Evolutionary conservation across 225 moss, liverwort and hornwort genomes (phyloP), one percentile per base, ranked within the genome.

Genomic region (Bryoerythrophyllum caledonicum): DNA sequence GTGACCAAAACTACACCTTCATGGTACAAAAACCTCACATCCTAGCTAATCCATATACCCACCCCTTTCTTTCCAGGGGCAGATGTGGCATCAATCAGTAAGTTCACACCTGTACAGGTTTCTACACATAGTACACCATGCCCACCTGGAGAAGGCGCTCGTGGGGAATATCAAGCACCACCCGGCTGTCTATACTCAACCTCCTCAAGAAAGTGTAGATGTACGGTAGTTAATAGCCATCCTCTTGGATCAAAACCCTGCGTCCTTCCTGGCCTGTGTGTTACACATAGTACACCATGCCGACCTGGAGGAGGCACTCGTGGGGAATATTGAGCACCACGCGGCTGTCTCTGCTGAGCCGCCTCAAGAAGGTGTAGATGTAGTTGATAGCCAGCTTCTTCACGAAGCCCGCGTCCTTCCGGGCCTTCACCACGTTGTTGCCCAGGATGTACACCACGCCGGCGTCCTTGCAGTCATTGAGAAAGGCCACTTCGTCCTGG

Each of bases 281-380:
- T 83, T 38, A 94, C 27, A 97, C 97, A 68, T 90, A 91, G 26
- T 93, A 97, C 72, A 97, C 85, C 97, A 94, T 94, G 58, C 97
- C 94, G 8, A 97, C 97, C 75, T 94, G 97, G 59, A 97, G 86
- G 63, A 93, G 87, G 69, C 94, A 91, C 67, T 97, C 97, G 16
- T 94, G 97, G 0, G 94, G 97, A 68, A 97, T 89, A 41, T 88
- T 90, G 43, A 91, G 84, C 26, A 87, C 78, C 25, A 86, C 91
- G 2, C 81, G 78, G 20, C 91, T 93, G 26, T 90, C 93, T 76
- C 97, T 73, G 61, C 97, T 91, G 6, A 79, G 60, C 28, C 86
- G 85, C 64, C 94, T 73, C 14, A 97, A 78, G 65, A 93, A 86
- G 12, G 89, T 86, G 51, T 97, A 97, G 9, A 86, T 65, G 65